phyloP scores from a whole-genome alignment of 1,284 basidiomycete genomes.

The Phlebopus sp. region DNA sequence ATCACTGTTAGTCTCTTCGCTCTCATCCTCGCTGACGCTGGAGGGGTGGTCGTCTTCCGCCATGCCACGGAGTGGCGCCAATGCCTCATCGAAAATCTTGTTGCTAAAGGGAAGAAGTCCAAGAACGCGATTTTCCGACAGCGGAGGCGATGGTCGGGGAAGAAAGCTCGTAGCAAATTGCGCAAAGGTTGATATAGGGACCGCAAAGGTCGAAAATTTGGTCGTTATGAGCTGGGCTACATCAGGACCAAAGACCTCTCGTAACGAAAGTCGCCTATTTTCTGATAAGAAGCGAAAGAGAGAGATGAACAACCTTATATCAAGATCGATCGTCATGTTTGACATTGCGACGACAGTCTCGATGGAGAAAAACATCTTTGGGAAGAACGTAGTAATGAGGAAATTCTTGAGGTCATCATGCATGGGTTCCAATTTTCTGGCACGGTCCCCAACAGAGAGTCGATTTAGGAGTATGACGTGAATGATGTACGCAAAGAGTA shows the following conservation, averaged over 20 bases:
- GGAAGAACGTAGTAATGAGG: conserved; percentile 40
- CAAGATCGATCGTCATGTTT: conserved; percentile 39
- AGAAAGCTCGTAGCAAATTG: conserved; percentile 22
- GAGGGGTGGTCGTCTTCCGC: conserved; percentile 13
- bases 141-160: conserved; percentile 7
- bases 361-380: conserved; percentile 31
- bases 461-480: conserved; percentile 44
- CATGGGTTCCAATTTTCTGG: conserved; percentile 33
- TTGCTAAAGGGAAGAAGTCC: conserved; percentile 51
- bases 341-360: conserved; percentile 25
- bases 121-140: conserved; percentile 9
- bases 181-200: conserved; percentile 25
- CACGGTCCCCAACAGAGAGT: conserved; percentile 44
- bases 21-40: neutral
- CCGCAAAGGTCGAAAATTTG: conserved; percentile 26
- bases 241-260: conserved; percentile 32
- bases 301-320: conserved; percentile 49
- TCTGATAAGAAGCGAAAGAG: conserved; percentile 37
- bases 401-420: conserved; percentile 26
- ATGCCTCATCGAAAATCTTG: conserved; percentile 46
- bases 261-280: conserved; percentile 19
- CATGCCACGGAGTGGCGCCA: conserved; percentile 37
- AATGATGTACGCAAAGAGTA: conserved; percentile 37
- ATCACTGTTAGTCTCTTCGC: conserved; percentile 10
- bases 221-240: conserved; percentile 22